phyloP scores from a whole-genome alignment of 345 rosid genomes.

The Linum trigynum region DNA sequence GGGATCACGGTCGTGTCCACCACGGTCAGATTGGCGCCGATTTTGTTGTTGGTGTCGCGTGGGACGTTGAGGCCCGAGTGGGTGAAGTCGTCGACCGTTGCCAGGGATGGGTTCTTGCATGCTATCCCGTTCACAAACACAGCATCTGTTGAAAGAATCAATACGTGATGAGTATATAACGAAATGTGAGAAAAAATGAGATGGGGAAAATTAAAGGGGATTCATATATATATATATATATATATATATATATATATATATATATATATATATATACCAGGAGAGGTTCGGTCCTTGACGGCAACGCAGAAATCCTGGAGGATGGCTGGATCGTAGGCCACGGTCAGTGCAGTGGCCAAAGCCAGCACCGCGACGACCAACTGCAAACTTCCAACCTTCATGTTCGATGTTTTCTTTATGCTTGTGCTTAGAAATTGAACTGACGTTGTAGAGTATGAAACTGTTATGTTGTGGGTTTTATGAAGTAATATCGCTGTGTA shows the following conservation, averaged over 20 bases:
- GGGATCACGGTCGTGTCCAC: neutral
- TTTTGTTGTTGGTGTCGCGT: neutral
- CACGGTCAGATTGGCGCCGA: neutral
- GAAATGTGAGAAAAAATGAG: too few species aligned
- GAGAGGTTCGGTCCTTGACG: neutral
- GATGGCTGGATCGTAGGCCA: conserved; percentile 13
- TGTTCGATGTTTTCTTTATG: too few species aligned
- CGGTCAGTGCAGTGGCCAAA: neutral
- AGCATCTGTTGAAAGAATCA: neutral
- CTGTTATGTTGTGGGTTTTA: too few species aligned
- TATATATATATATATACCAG: conserved; percentile 3
- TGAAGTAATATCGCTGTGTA: too few species aligned
- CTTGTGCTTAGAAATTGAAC: too few species aligned
- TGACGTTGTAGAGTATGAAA: too few species aligned
- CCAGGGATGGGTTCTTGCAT: neutral
- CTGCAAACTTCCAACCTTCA: neutral
- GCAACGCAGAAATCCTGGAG: conserved; percentile 16
- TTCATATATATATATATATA: too few species aligned
- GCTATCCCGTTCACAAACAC: neutral
- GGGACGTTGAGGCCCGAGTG: neutral
- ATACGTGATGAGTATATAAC: too few species aligned
- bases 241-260: too few species aligned
- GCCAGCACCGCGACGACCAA: conserved; percentile 1
- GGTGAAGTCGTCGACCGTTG: neutral
- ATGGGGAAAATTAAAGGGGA: neutral